Evolutionary conservation across 2,329 filamentous ascomycete species (phyloP), one percentile per base, ranked within the genome.

Genomic region (Aspergillus aculeatus): DNA sequence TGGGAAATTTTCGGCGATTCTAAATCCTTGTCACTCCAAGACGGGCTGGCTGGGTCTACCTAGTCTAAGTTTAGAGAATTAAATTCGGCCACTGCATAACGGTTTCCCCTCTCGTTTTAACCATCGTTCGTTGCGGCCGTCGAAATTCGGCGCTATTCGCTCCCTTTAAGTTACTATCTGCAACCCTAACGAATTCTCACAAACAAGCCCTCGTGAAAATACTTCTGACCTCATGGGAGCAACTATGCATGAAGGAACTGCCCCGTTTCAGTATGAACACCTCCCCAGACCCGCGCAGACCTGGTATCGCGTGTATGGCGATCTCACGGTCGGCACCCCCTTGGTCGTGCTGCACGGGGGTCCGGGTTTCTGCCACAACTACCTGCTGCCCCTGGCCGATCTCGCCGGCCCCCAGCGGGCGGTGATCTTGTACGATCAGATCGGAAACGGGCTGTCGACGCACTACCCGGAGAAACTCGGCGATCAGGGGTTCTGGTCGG

Each of bases 401-500:
- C 26, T 55, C 10, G 53, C 53, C 26, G 2, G 6, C 4, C 19
- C 53, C 41, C n/a, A 23, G 14, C 41, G 53, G 9, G 26, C 53
- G 16, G 53, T 55, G 24, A 48, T 55, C 19, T 11, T 55, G 7
- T 55, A 55, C 6, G 53, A 48, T n/a, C 53, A 55, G 41, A 55
- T 55, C 26, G 53, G 53, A 48, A 55, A 55, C 44, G 53, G 53
- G 44, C 38, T 23, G n/a, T 55, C 53, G 32, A 32, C 53, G 23
- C 53, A 55, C 41, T 48, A 32, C 9, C 44, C 12, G 41, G 53
- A 55, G n/a, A 55, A 48, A 48, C 26, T 41, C 10, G 53, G 53
- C 41, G 53, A 55, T 23, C 41, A 32, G 41, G 53, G 1, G 3
- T 55, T 55, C 11, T 55, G 53, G 53, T 23, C 53, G 3, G 53